These are phyloP conservation scores for Camellia japonica DNA, from an alignment of 148 eudicot species.

Conservation along the genomic window DNA sequence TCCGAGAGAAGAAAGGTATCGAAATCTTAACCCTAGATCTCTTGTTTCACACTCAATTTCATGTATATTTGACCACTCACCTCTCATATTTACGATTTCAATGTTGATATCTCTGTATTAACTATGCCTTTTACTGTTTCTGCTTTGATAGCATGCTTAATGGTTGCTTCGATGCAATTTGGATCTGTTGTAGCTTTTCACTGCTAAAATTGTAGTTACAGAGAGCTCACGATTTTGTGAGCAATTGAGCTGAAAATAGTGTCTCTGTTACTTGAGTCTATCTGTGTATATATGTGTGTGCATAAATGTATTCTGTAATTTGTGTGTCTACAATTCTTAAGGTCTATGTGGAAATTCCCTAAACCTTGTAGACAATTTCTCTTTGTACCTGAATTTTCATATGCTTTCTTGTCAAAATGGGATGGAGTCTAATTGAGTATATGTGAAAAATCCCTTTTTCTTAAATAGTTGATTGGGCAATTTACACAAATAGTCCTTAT, in stretches of 20 bases:
- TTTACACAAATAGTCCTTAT: no score
- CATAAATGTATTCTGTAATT: no score
- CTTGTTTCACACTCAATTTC: not conserved
- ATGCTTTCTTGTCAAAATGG: not conserved
- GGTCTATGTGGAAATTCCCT: not conserved
- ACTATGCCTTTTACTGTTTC: not conserved
- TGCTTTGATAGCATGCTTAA: not conserved
- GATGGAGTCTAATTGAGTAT: not conserved
- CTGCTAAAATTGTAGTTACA: not conserved
- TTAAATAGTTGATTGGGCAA: no score
- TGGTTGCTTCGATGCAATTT: not conserved
- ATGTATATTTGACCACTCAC: not conserved
- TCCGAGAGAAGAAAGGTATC: constrained; percentile 7
- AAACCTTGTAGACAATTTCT: no score
- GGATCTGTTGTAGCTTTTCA: not conserved
- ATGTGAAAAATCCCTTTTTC: not conserved
- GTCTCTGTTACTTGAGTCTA: not conserved
- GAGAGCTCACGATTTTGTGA: not conserved
- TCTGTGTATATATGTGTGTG: no score
- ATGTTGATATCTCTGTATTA: not conserved
- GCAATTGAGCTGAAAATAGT: not conserved
- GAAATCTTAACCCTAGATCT: not conserved
- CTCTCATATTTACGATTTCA: not conserved
- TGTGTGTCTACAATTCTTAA: not conserved
- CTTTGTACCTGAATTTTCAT: not conserved